A percentile compares a stretch with the other conserved stretches of the same genome.
Evolutionary conservation across 352 stramenopile species (phyloP).

Genomic region (Globisporangium paroecandrum): DNA sequence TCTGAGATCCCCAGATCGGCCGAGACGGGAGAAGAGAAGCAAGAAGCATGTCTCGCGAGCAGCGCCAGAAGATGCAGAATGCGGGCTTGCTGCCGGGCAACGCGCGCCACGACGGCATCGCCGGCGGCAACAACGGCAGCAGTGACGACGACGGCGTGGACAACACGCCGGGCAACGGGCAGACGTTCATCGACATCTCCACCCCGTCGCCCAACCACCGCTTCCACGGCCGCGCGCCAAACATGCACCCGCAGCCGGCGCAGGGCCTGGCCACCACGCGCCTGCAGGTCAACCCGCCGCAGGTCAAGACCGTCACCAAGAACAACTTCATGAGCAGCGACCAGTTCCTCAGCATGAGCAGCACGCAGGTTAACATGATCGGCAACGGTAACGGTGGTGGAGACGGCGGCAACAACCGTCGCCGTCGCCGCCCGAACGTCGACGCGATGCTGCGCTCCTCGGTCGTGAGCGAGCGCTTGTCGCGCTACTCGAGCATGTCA

Average conservation of each 20-base stretch:
- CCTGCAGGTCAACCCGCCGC: constrained; percentile 18
- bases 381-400: constrained; percentile 11
- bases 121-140: neutral
- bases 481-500: constrained; percentile 48
- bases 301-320: constrained; percentile 29
- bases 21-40: neutral
- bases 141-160: constrained; percentile 27
- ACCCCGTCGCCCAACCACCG: constrained; percentile 49
- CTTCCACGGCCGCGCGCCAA: constrained; percentile 1
- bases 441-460: constrained; percentile 67
- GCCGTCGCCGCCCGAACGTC: constrained; percentile 51
- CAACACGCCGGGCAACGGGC: constrained; percentile 47
- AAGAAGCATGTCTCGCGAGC: constrained; percentile 35
- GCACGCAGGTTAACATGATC: constrained; percentile 32
- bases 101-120: constrained; percentile 1
- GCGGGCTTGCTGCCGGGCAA: constrained; percentile 23
- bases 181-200: constrained; percentile 68
- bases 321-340: constrained; percentile 63
- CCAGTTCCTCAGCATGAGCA: constrained; percentile 45
- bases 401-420: constrained; percentile 30
- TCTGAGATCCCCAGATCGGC: neutral
- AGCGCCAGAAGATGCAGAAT: constrained; percentile 41
- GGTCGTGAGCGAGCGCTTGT: constrained; percentile 48
- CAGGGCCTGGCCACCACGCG: constrained; percentile 15
- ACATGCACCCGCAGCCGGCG: constrained; percentile 14